Evolutionary conservation across 305 asterid genomes (phyloP).

Genomic region (Fraxinus greggii): DNA sequence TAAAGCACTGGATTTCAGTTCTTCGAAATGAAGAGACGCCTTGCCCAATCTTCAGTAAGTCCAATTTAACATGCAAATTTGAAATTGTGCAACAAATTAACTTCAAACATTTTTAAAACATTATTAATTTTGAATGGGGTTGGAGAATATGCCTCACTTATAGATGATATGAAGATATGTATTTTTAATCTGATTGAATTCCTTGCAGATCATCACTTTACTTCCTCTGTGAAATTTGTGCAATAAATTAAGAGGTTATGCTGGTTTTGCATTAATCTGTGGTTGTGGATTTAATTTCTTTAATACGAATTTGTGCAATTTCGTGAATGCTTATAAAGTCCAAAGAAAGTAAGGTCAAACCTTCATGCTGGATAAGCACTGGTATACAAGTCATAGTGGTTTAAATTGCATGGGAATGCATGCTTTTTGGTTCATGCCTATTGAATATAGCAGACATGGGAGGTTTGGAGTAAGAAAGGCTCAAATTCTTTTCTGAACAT

Average conservation of each 20-base stretch:
- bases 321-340: neutral
- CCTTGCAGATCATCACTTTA: neutral
- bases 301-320: neutral
- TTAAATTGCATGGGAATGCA: neutral
- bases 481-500: neutral
- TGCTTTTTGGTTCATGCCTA: neutral
- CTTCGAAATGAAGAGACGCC: conserved; percentile 93
- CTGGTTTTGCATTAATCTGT: neutral
- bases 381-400: neutral
- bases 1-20: conserved; percentile 96
- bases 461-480: neutral
- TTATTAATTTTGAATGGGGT: neutral
- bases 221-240: neutral
- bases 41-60: conserved; percentile 48
- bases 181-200: neutral
- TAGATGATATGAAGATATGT: neutral
- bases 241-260: neutral
- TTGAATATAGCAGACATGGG: neutral
- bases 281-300: neutral
- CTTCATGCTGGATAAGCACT: neutral
- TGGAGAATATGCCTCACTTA: neutral
- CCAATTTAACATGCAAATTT: neutral
- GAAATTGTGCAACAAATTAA: neutral
- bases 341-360: neutral
- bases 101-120: neutral